These are phyloP conservation scores for Phaeosphaeriaceae sp. DNA, from an alignment of 2,329 filamentous ascomycete genomes.

Conservation along the genomic window DNA sequence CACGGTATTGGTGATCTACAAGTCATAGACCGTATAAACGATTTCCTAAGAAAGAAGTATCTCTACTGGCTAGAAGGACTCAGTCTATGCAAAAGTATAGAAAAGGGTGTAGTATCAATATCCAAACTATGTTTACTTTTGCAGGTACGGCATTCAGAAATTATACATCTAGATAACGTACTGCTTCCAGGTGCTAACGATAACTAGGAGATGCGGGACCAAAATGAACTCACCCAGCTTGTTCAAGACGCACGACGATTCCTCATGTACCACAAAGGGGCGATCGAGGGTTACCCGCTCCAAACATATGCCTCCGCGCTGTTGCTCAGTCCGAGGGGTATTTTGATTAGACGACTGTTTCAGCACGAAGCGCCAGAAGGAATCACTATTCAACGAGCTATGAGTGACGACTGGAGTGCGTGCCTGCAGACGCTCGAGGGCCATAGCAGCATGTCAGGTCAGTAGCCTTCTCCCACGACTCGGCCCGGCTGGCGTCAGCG, in stretches of 20 bases:
- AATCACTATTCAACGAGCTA: conserved; percentile 14
- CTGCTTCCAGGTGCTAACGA: not conserved
- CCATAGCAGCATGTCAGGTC: conserved; percentile 11
- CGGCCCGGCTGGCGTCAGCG: not conserved
- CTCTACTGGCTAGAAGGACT: conserved; percentile 16
- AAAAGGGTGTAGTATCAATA: conserved; percentile 10
- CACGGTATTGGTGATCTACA: no score
- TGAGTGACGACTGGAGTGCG: conserved; percentile 3
- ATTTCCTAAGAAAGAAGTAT: conserved; percentile 11
- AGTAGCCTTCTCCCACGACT: conserved; percentile 27
- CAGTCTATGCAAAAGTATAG: conserved; percentile 11
- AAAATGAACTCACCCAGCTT: conserved; percentile 4
- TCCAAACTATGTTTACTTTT: conserved; percentile 4
- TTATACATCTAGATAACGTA: not conserved
- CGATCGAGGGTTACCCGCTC: conserved; percentile 26
- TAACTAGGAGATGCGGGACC: no score
- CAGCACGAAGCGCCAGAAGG: conserved; percentile 21
- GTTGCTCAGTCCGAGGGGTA: conserved; percentile 24
- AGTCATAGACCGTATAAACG: not conserved
- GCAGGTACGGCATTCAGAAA: not conserved
- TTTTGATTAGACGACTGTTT: conserved; percentile 17
- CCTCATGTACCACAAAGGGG: conserved; percentile 25
- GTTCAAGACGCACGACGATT: conserved; percentile 26
- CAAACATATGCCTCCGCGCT: conserved; percentile 33
- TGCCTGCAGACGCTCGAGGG: conserved; percentile 20